These are phyloP conservation scores for Agrostemma githago DNA, from an alignment of 148 eudicot genomes.

Conservation along the genomic window DNA sequence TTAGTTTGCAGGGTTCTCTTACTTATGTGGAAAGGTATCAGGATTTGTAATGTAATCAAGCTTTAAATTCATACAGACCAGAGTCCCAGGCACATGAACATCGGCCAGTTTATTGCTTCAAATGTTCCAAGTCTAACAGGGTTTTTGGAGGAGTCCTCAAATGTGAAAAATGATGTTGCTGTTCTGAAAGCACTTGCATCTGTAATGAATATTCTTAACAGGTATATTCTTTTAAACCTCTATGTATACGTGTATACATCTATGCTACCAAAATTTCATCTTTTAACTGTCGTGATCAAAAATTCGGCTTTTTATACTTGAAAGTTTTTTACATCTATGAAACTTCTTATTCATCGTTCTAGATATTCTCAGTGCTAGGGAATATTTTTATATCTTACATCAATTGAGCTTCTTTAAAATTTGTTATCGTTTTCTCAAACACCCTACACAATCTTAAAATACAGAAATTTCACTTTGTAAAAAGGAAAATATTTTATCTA, in stretches of 20 bases:
- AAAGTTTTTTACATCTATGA: no score
- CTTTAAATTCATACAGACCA: constrained; percentile 53
- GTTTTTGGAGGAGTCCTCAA: constrained; percentile 45
- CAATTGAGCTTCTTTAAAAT: not conserved
- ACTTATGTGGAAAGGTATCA: not conserved
- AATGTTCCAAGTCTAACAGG: constrained; percentile 64
- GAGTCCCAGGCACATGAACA: constrained; percentile 52
- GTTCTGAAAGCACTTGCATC: constrained; percentile 72
- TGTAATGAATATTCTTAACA: constrained; percentile 64
- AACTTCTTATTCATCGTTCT: not conserved
- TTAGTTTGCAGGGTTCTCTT: constrained; percentile 4
- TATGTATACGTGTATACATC: not conserved
- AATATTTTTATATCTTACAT: not conserved
- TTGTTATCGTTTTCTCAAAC: not conserved
- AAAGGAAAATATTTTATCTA: no score
- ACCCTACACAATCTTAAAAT: not conserved
- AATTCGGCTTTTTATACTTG: not conserved
- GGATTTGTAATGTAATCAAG: not conserved
- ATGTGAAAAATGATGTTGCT: constrained; percentile 41
- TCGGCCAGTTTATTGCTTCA: constrained; percentile 64
- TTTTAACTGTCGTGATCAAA: not conserved
- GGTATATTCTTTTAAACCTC: constrained; percentile 35
- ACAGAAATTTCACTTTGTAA: not conserved
- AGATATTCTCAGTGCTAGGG: not conserved
- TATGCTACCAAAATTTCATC: not conserved